Evolutionary conservation across 2,329 filamentous ascomycete species (phyloP).

Genomic region (Aspergillus amoenus): DNA sequence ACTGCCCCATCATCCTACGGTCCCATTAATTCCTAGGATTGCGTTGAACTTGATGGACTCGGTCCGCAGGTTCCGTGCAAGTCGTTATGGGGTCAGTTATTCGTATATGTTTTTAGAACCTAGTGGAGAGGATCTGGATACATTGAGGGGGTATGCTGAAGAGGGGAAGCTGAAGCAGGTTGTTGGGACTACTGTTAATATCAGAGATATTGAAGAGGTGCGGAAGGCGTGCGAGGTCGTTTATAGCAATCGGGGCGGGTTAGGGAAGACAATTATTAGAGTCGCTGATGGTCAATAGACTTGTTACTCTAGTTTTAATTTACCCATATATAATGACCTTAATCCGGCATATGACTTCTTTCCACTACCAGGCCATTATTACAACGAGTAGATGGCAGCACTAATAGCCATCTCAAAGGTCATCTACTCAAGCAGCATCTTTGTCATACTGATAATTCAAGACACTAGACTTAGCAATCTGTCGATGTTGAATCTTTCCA

Average conservation of each 20-base stretch:
- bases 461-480: too few species aligned
- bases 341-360: too few species aligned
- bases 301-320: too few species aligned
- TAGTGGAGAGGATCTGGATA: conserved; percentile 43
- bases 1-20: not conserved
- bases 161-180: conserved; percentile 49
- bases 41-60: conserved; percentile 34
- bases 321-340: too few species aligned
- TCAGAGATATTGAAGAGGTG: conserved; percentile 48
- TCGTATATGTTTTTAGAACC: conserved; percentile 48
- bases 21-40: conserved; percentile 14
- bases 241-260: conserved; percentile 42
- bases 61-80: not conserved
- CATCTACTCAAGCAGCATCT: too few species aligned
- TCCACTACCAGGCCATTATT: too few species aligned
- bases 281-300: too few species aligned
- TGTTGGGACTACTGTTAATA: conserved; percentile 40
- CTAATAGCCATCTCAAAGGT: too few species aligned
- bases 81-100: conserved; percentile 48
- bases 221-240: conserved; percentile 44
- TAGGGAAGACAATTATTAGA: conserved; percentile 45
- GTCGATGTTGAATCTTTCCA: too few species aligned
- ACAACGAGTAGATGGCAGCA: too few species aligned
- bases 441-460: too few species aligned
- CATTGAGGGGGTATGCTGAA: conserved; percentile 38